Evolutionary conservation across 306 rosid genomes (phyloP).

Genomic region (Inga oerstediana): DNA sequence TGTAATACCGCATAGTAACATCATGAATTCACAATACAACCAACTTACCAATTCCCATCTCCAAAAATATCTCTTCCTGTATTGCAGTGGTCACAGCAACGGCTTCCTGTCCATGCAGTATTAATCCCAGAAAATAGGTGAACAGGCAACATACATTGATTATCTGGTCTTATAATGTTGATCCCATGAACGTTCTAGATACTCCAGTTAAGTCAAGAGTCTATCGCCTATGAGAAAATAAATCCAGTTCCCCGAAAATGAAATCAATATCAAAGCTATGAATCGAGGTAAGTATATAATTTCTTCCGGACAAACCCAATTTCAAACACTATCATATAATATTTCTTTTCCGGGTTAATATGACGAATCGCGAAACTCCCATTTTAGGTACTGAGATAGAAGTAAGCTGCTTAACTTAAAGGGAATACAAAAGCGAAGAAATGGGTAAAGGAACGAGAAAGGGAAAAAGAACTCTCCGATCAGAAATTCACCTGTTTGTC

Average conservation of each 20-base stretch:
- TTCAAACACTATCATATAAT: conserved; percentile 4
- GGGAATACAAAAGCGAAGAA: background rate
- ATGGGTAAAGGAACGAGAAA: background rate
- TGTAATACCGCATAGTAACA: background rate
- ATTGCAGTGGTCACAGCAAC: conserved; percentile 85
- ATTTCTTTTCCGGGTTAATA: too few relatives aligned
- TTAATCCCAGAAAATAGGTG: conserved; percentile 19
- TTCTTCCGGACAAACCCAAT: conserved; percentile 3
- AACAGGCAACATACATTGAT: background rate
- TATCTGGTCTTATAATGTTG: conserved; percentile 1
- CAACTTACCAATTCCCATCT: conserved; percentile 82
- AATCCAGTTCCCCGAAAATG: background rate
- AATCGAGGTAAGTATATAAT: background rate
- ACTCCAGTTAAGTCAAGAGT: background rate
- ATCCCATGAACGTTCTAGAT: background rate
- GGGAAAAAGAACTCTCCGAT: background rate
- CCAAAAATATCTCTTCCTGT: conserved; percentile 81
- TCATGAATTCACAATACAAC: background rate
- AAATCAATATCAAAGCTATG: background rate
- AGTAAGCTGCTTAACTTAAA: background rate
- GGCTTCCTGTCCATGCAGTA: conserved; percentile 66
- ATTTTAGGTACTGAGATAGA: background rate
- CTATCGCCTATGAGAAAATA: background rate
- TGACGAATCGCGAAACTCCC: background rate
- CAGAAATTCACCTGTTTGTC: conserved; percentile 65